Base-by-base conservation (phyloP, 345 rosid species). In the Hirschfeldia incana region DNA sequence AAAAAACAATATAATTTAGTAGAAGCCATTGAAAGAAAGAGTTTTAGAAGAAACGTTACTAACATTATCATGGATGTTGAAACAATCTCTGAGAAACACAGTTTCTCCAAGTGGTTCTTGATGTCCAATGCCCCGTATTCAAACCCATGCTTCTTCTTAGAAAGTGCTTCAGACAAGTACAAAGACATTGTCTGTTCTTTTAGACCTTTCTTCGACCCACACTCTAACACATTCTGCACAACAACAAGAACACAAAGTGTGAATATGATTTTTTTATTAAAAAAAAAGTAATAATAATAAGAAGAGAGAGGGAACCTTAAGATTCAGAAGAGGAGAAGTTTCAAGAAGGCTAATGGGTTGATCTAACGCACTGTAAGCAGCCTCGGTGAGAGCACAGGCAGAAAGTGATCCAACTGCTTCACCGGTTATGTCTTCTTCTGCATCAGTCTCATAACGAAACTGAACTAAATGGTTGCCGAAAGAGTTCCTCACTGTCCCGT, bases 321-420 rank as follows among this genome's bases (percentile, higher is more conserved):
- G 82, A 73, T 79, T 79, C 49, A 79, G 74, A 51, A 79, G 82
- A 4, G 82, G 78, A 0, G 82, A 79, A 5, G 78, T 79, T 79
- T 79, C 93, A 60, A 93, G 94, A 67, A 90, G 85, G 84, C 98
- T 93, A 32, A 95, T 75, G 1, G 99, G 99, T 53, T 95, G 98
- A 81, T 95, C 99, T 51, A 95, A 80, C 44, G 99, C 96, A 78
- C 99, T 89, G 76, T 95, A 95, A 29, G 99, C 98, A 37, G 98
- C 97, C 85, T 95, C 99, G 2, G 97, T 85, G 51, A 95, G 69
- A 28, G 99, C 91, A 82, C 94, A 93, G 77, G 97, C 97, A 34
- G 97, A 86, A 30, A 87, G 74, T 39, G 98, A 84, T 11, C 99
- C 99, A 5, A 91, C 91, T 64, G 97, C 89, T 65, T 87, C 86